Percentiles rank a stretch among this genome's conserved stretches.
phyloP scores from a whole-genome alignment of 2,329 filamentous ascomycete species.

The Exutisphaerella laricina region DNA sequence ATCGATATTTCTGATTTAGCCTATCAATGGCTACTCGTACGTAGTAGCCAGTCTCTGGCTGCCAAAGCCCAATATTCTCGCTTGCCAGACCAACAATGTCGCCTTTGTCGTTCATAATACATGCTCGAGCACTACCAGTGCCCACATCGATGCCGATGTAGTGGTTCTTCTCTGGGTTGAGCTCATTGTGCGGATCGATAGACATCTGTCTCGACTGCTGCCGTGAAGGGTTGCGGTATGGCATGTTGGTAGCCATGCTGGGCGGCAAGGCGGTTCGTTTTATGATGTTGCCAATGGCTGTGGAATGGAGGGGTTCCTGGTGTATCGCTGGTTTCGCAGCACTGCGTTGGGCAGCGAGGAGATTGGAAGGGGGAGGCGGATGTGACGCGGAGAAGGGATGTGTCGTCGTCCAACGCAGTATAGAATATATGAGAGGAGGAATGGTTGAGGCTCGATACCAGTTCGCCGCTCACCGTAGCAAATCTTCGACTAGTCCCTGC shows the following conservation, averaged over 20 bases:
- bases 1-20: no score
- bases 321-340: conserved; percentile 1
- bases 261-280: conserved; percentile 4
- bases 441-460: conserved; percentile 3
- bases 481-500: neutral
- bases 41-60: conserved; percentile 51
- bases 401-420: neutral
- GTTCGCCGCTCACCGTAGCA: neutral
- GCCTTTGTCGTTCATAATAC: conserved; percentile 86
- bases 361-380: neutral
- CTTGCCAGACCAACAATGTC: conserved; percentile 66
- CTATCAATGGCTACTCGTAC: no score
- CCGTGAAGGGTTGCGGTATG: conserved; percentile 32
- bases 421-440: neutral
- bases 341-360: neutral
- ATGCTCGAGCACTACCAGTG: conserved; percentile 89
- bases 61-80: conserved; percentile 50
- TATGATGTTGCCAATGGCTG: conserved; percentile 6
- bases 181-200: conserved; percentile 51
- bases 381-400: no score
- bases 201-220: conserved; percentile 45
- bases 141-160: conserved; percentile 92
- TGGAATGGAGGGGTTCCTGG: conserved; percentile 5
- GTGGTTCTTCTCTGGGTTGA: conserved; percentile 53
- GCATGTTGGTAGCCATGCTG: conserved; percentile 20